Percentiles rank a stretch among this genome's conserved stretches.
Evolutionary conservation across 108 stramenopile genomes (phyloP).

Genomic region (Nannochloropsis salina): DNA sequence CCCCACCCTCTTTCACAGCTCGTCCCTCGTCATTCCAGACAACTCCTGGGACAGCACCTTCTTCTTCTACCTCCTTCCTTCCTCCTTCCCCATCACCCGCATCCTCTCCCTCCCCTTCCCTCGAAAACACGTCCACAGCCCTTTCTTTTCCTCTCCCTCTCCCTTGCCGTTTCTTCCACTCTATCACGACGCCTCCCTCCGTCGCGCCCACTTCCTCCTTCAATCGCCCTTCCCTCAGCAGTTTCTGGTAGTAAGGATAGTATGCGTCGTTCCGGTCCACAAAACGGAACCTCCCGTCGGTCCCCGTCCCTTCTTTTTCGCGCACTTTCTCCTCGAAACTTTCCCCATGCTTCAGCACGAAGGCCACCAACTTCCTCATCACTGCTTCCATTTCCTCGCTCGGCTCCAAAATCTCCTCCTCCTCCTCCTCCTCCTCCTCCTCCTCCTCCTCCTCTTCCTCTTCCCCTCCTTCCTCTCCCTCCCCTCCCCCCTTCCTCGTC

Average conservation of each 20-base stretch:
- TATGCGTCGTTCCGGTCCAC: background rate
- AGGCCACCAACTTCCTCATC: conserved; percentile 6
- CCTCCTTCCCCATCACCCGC: background rate
- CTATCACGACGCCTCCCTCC: background rate
- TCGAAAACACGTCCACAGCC: background rate
- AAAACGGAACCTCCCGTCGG: background rate
- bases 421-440: conserved; percentile 1
- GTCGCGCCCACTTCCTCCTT: background rate
- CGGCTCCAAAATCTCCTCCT: background rate
- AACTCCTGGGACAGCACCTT: background rate
- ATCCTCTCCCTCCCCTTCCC: background rate
- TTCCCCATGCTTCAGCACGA: background rate
- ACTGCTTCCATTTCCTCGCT: conserved; percentile 11
- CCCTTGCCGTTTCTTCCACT: no score
- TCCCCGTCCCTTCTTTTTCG: background rate
- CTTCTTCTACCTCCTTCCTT: background rate
- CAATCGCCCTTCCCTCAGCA: background rate
- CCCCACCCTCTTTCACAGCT: background rate
- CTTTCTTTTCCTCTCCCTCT: background rate
- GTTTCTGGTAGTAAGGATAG: background rate
- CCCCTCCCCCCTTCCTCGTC: background rate
- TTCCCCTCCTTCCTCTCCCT: background rate
- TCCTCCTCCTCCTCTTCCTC: background rate
- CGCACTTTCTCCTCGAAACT: background rate
- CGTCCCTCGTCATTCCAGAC: no score